Percentiles rank a stretch among this genome's conserved stretches.
phyloP scores from a whole-genome alignment of 129 eudicot genomes.

The Mikania micrantha region DNA sequence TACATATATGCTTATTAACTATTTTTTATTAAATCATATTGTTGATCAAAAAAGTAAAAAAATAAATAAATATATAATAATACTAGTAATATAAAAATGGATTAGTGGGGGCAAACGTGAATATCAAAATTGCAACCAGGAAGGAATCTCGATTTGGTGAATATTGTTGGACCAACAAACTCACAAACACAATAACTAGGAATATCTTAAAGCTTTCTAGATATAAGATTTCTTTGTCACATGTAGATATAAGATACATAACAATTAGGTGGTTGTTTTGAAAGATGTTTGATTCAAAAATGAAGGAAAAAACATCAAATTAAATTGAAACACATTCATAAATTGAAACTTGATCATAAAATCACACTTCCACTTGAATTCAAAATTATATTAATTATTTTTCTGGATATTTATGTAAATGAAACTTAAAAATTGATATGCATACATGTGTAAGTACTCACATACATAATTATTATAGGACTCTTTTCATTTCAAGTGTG shows the following conservation, averaged over 20 bases:
- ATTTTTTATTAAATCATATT: background rate
- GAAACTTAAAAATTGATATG: background rate
- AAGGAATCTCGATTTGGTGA: conserved; percentile 26
- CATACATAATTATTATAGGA: too few relatives aligned
- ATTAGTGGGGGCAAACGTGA: conserved; percentile 9
- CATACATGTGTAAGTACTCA: too few relatives aligned
- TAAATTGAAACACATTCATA: background rate
- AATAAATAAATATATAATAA: too few relatives aligned
- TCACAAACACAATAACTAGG: background rate
- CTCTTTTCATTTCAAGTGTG: too few relatives aligned
- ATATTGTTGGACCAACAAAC: conserved; percentile 29
- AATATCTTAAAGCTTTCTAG: conserved; percentile 4
- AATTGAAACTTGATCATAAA: background rate
- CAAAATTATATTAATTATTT: background rate
- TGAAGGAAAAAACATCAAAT: background rate
- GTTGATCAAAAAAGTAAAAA: background rate
- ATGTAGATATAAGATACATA: background rate
- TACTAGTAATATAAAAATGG: background rate
- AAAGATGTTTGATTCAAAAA: background rate
- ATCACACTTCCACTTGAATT: background rate
- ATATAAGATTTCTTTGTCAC: background rate
- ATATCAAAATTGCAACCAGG: conserved; percentile 16
- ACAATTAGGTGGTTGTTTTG: background rate
- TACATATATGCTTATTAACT: background rate
- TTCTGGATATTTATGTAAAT: background rate